Conservation (phyloP, 106 monocot genomes). For the Platanthera zijinensis region DNA sequence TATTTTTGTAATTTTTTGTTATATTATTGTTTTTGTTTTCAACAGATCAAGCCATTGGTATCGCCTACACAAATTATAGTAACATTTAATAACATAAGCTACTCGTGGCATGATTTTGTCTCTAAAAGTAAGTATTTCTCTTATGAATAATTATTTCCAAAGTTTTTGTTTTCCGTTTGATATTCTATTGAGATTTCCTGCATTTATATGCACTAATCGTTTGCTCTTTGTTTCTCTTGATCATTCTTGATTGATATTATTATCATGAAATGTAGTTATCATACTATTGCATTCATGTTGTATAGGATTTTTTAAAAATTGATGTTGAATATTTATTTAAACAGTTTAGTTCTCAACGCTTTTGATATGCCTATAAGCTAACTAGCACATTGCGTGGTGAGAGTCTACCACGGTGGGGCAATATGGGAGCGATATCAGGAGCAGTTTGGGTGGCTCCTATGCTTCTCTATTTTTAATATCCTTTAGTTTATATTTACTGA, state of each 20-base stretch:
- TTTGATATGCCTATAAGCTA: too few species aligned
- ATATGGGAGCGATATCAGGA: too few species aligned
- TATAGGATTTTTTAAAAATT: not conserved
- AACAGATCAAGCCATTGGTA: slow-evolving; percentile 90
- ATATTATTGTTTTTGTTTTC: not conserved
- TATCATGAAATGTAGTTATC: not conserved
- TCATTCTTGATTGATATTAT: not conserved
- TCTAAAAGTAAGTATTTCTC: slow-evolving; percentile 50
- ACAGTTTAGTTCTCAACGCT: too few species aligned
- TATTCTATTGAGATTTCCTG: not conserved
- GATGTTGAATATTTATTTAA: not conserved
- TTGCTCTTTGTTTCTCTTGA: not conserved
- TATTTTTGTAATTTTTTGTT: not conserved
- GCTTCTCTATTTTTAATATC: too few species aligned
- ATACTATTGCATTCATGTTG: not conserved
- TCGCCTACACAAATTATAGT: slow-evolving; percentile 60
- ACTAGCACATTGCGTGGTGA: too few species aligned
- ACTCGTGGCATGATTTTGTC: slow-evolving; percentile 85
- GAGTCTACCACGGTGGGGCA: too few species aligned
- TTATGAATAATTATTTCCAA: not conserved
- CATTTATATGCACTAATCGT: not conserved
- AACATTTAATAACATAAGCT: slow-evolving; percentile 31
- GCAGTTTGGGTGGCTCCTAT: too few species aligned
- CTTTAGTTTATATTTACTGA: too few species aligned
- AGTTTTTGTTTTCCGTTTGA: not conserved